Percentiles rank a stretch among this genome's conserved stretches.
Evolutionary conservation across 2,329 filamentous ascomycete species (phyloP).

Genomic region (Neofusicoccum parvum): DNA sequence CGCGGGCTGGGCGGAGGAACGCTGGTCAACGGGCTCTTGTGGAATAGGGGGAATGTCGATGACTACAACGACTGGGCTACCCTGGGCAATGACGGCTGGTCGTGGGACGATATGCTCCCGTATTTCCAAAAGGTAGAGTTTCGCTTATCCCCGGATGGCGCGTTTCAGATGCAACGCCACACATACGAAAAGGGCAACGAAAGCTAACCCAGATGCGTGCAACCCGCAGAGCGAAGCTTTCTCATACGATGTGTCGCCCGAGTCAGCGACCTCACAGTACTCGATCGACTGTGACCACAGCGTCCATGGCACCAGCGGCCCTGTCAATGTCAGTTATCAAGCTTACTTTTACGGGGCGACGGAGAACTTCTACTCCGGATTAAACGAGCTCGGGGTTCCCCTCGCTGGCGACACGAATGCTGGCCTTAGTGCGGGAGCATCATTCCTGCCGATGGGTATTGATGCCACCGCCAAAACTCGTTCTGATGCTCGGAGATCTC

Average conservation of each 20-base stretch:
- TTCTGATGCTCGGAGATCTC: constrained; percentile 32
- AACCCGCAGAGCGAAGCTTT: constrained; percentile 29
- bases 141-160: no score
- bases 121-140: constrained; percentile 35
- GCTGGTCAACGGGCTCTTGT: constrained; percentile 23
- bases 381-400: background rate
- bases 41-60: constrained; percentile 13
- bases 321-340: constrained; percentile 30
- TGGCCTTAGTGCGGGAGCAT: background rate
- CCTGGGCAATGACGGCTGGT: constrained; percentile 27
- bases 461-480: constrained; percentile 30
- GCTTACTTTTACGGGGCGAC: constrained; percentile 27
- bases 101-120: constrained; percentile 31
- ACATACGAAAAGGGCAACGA: background rate
- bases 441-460: constrained; percentile 29
- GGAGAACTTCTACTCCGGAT: constrained; percentile 27
- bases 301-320: constrained; percentile 28
- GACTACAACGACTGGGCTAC: constrained; percentile 25
- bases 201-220: background rate
- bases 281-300: constrained; percentile 30
- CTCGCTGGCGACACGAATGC: background rate
- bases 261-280: constrained; percentile 26
- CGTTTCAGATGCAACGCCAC: background rate
- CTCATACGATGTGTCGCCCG: constrained; percentile 23
- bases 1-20: constrained; percentile 24